Percentiles rank a stretch among this genome's conserved stretches.
Conservation (phyloP, 2,329 filamentous ascomycete genomes). For the Rhynchosporium secalis region DNA sequence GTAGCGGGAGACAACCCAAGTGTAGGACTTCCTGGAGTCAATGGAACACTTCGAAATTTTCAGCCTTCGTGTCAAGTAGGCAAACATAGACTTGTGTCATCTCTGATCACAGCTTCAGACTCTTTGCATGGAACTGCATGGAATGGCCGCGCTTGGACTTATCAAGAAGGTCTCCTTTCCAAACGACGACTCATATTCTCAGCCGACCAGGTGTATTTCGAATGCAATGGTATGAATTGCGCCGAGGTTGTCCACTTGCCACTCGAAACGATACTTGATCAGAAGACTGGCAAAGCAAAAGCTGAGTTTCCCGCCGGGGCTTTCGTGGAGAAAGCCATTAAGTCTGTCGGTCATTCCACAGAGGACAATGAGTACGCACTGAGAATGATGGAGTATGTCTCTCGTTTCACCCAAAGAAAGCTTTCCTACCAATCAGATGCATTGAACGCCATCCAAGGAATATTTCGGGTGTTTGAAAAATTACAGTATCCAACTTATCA, state of each 20-base stretch:
- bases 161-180: slow-evolving; percentile 27
- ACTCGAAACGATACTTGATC: neutral
- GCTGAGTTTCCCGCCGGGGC: neutral
- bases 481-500: slow-evolving; percentile 7
- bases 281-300: neutral
- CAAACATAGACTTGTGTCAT: neutral
- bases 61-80: neutral
- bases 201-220: slow-evolving; percentile 33
- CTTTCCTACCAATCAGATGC: slow-evolving; percentile 10
- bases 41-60: neutral
- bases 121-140: neutral
- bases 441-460: slow-evolving; percentile 16
- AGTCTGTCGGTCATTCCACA: too few relatives aligned
- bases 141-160: slow-evolving; percentile 12
- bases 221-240: slow-evolving; percentile 25
- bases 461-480: slow-evolving; percentile 7
- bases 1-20: neutral
- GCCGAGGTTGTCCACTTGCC: neutral
- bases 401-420: slow-evolving; percentile 5
- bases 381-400: slow-evolving; percentile 8
- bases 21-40: neutral
- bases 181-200: slow-evolving; percentile 38
- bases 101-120: neutral
- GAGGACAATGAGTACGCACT: neutral
- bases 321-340: neutral